Conservation (phyloP, 352 stramenopile genomes). For the Globisporangium solare region DNA sequence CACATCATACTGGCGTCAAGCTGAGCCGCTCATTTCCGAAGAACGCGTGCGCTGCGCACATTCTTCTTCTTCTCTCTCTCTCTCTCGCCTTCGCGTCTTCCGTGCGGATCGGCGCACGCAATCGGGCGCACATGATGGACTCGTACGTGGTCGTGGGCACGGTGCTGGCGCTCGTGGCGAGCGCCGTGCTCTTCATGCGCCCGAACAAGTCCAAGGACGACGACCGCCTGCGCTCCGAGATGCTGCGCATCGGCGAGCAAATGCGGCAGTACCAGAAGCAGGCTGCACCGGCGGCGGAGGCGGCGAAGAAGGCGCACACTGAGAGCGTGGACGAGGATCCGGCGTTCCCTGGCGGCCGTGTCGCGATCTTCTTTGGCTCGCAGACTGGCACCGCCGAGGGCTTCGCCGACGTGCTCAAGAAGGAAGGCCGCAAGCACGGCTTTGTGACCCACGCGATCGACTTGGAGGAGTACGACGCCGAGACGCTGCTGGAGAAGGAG, state of each 20-base stretch:
- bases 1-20: no score
- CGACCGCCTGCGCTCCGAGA: conserved; percentile 62
- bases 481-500: conserved; percentile 37
- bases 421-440: conserved; percentile 84
- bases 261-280: conserved; percentile 83
- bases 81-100: no score
- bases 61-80: no score
- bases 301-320: neutral
- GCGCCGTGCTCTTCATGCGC: conserved; percentile 55
- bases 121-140: conserved; percentile 26
- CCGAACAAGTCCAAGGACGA: conserved; percentile 51
- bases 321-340: conserved; percentile 29
- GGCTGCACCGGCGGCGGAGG: conserved; percentile 12
- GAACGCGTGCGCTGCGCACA: no score
- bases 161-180: conserved; percentile 59
- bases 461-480: conserved; percentile 93
- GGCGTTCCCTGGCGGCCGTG: conserved; percentile 50
- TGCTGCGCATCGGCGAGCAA: conserved; percentile 67
- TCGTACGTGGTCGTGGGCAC: conserved; percentile 67
- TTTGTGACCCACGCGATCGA: conserved; percentile 89
- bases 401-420: conserved; percentile 93
- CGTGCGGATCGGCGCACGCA: no score
- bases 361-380: conserved; percentile 95
- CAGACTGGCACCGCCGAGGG: conserved; percentile 97
- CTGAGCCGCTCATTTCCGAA: no score